phyloP scores from a whole-genome alignment of 2,329 filamentous ascomycete species.

The Xylaria multiplex region DNA sequence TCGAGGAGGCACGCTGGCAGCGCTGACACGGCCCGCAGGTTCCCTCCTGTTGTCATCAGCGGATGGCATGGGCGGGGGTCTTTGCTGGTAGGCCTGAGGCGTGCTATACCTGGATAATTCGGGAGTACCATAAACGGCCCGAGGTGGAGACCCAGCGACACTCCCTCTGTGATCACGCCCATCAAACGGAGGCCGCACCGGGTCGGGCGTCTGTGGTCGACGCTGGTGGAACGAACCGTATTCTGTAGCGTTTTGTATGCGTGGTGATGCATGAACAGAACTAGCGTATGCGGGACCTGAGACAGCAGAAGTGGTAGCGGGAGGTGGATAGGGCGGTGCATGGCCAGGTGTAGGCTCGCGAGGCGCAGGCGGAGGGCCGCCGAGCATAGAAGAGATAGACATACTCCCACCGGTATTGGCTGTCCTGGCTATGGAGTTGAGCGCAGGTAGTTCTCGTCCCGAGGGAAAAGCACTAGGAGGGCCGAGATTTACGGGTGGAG shows the following conservation, averaged over 20 bases:
- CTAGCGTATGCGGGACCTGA: slow-evolving; percentile 59
- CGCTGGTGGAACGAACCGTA: slow-evolving; percentile 64
- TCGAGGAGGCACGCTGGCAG: slow-evolving; percentile 55
- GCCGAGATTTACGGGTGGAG: slow-evolving; percentile 47
- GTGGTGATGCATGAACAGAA: slow-evolving; percentile 64
- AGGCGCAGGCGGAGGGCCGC: slow-evolving; percentile 58
- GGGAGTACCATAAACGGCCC: slow-evolving; percentile 63
- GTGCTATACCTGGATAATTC: slow-evolving; percentile 69
- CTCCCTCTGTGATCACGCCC: slow-evolving; percentile 54
- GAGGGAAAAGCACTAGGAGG: slow-evolving; percentile 47
- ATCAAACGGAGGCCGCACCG: slow-evolving; percentile 64
- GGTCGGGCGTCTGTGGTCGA: slow-evolving; percentile 79
- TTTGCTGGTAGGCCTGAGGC: slow-evolving; percentile 64
- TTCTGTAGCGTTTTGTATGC: slow-evolving; percentile 69
- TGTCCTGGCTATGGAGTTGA: slow-evolving; percentile 54
- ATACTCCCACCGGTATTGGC: slow-evolving; percentile 64
- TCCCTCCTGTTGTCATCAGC: slow-evolving; percentile 59
- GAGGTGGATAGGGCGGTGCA: slow-evolving; percentile 55
- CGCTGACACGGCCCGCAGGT: slow-evolving; percentile 46
- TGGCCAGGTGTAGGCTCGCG: slow-evolving; percentile 57
- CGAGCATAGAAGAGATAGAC: slow-evolving; percentile 71
- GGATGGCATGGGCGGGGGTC: slow-evolving; percentile 58
- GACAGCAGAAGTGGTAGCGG: slow-evolving; percentile 52
- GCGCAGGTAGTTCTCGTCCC: slow-evolving; percentile 51
- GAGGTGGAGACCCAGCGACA: slow-evolving; percentile 59